Percentiles rank a stretch among this genome's conserved stretches.
Conservation (phyloP, 2,329 filamentous ascomycete species). For the Rachicladosporium sp. region DNA sequence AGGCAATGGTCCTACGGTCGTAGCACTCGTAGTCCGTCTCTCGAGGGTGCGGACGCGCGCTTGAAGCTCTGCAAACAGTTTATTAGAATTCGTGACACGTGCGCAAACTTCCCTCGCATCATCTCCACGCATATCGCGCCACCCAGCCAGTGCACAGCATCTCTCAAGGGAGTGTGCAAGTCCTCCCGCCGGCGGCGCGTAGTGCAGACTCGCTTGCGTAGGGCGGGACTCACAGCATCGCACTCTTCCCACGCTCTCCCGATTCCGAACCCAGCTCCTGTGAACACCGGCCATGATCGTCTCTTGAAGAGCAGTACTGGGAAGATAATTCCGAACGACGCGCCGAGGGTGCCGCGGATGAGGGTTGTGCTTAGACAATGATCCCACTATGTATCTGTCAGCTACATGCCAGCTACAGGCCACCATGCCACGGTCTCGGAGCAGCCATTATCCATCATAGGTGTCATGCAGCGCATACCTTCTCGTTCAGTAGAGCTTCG, state of each 20-base stretch:
- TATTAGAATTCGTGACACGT: no score
- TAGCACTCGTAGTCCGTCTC: slow-evolving; percentile 38
- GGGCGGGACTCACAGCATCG: slow-evolving; percentile 49
- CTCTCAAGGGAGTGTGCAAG: no score
- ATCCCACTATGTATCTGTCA: slow-evolving; percentile 60
- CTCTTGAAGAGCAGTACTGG: slow-evolving; percentile 97
- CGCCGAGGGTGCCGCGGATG: slow-evolving; percentile 89
- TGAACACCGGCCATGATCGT: slow-evolving; percentile 92
- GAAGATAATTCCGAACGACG: slow-evolving; percentile 96
- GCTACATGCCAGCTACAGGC: no score
- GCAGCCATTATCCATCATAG: no score
- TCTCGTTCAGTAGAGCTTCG: slow-evolving; percentile 96
- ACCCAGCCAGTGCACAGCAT: no score
- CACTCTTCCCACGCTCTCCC: slow-evolving; percentile 97
- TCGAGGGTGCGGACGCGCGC: slow-evolving; percentile 34
- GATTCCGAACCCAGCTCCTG: slow-evolving; percentile 88
- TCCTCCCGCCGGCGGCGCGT: no score
- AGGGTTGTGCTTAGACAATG: slow-evolving; percentile 94
- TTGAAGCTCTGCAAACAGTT: slow-evolving; percentile 35
- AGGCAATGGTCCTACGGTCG: slow-evolving; percentile 20
- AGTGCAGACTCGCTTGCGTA: neutral
- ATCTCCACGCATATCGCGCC: no score
- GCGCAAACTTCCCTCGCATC: no score
- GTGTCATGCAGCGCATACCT: slow-evolving; percentile 48
- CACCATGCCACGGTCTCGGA: no score